phyloP scores from a whole-genome alignment of 2,329 filamentous ascomycete species.

The Ophiosphaerella narmari region DNA sequence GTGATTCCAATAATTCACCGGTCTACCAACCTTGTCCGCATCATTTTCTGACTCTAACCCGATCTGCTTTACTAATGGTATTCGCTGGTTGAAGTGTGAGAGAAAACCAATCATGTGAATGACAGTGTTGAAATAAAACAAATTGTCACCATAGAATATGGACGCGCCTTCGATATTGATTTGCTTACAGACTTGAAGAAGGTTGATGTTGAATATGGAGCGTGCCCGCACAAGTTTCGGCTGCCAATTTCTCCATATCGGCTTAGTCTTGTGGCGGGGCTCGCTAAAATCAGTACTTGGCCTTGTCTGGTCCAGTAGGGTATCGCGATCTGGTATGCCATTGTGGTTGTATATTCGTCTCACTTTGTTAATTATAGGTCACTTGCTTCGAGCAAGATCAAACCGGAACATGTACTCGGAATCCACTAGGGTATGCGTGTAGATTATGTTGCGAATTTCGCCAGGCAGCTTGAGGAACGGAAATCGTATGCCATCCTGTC shows the following conservation, averaged over 20 bases:
- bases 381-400: not conserved
- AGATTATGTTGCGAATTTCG: slow-evolving; percentile 13
- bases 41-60: no score
- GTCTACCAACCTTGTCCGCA: no score
- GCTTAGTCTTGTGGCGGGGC: no score
- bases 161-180: slow-evolving; percentile 4
- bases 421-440: slow-evolving; percentile 8
- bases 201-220: not conserved
- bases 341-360: not conserved
- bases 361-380: not conserved
- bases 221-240: no score
- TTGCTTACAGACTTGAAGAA: slow-evolving; percentile 1
- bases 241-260: no score
- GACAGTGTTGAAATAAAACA: slow-evolving; percentile 2
- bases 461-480: slow-evolving; percentile 12
- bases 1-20: no score
- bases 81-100: not conserved
- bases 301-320: not conserved
- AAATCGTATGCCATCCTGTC: not conserved
- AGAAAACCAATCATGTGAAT: slow-evolving; percentile 3
- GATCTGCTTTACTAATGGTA: not conserved
- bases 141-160: slow-evolving; percentile 6
- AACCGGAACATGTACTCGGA: not conserved
- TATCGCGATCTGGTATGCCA: slow-evolving; percentile 3
- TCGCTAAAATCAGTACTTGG: not conserved